Evolutionary conservation across 495 filamentous ascomycete species (phyloP), one percentile per base, ranked within the genome.

Genomic region (Saxophila tyrrhenica): DNA sequence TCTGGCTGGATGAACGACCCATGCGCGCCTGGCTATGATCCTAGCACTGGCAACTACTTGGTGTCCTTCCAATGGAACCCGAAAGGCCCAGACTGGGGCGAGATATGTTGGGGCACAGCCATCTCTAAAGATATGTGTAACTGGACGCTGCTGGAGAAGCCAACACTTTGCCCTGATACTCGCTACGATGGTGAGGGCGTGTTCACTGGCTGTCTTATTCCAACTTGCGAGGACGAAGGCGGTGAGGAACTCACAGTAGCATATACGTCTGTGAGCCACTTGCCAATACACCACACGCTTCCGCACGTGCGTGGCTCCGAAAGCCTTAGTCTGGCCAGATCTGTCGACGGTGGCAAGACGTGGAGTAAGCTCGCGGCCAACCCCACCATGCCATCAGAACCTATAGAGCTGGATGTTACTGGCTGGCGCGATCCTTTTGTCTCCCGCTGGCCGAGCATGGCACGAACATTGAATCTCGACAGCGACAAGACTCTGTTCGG

Each of bases 1-100:
- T 29, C 22, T 5, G 47, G 47, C 9, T 49, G 47, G 47, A 49
- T 49, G 47, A 49, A 49, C 47, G 47, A 49, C 17, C 47, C 47
- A 10, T 49, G 47, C 25, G 47, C 22, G 9, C 47, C 47, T 17
- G 47, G 47, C 15, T 49, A 49, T 32, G 47, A 49, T 49, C 47
- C 47, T 3, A 35, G n/a, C 1, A 49, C 47, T 17, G 25, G 25
- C 2, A 25, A 2, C 2, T 49, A 49, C 20, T 16, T n/a, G n/a
- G 47, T 49, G 8, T 25, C 22, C 15, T 49, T 49, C 25, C 47
- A 49, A 21, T 49, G 47, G 47, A 49, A 32, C 21, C 47, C 47
- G 2, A 49, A 38, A 10, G 25, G 47, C 10, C 22, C 47, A 10
- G 47, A 49, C 23, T 49, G 47, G 47, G 47, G 47, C 21, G 23